Evolutionary conservation across 164 flowering plant species (phyloP), one percentile per base, ranked within the genome.

Genomic region (Sextonia rubra): DNA sequence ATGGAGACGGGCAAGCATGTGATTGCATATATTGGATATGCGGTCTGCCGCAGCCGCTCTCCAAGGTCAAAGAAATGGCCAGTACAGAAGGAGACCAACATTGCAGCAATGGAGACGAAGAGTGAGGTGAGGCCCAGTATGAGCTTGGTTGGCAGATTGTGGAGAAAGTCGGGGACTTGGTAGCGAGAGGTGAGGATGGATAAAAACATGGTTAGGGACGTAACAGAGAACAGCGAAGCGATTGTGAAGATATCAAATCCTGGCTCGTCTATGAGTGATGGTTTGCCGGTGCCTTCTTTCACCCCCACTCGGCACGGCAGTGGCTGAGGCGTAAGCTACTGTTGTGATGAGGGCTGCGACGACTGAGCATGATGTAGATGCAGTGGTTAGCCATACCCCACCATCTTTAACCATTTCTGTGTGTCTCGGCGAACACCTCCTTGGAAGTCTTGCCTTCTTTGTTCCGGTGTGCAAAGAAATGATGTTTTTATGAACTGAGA

Each of bases 141-240:
- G 8, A 77, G 68, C 63, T 70, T 77, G 29, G 2, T 5, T 8
- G 80, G 77, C 24, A 73, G 47, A 27, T 26, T 44, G 7, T 25
- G 23, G 7, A 15, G 32, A 29, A 77, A 77, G 15, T 80, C 80
- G 1, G 27, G 22, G 29, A 60, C 80, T 64, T 73, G 70, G 70
- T 63, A 67, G 17, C 79, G 69, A 7, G 80, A 77, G 0, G 80
- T 80, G 58, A 77, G 72, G 60, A 77, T 75, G 3, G 80, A 47
- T 0, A 80, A 77, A 44, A 80, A 80, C 72, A 70, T 73, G 37
- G 75, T 44, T 1, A 80, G 60, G 7, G 80, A 17, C 0, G 80
- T 78, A 71, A 73, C 75, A 75, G 15, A 80, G 79, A 1, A 80
- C 77, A 77, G 78, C 0, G 81, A 81, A 0, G 81, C 15, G 20